A percentile compares a stretch with the other conserved stretches of the same genome.
These are phyloP conservation scores for Daedaleopsis nitida DNA, from an alignment of 768 basidiomycete species.

Conservation along the genomic window DNA sequence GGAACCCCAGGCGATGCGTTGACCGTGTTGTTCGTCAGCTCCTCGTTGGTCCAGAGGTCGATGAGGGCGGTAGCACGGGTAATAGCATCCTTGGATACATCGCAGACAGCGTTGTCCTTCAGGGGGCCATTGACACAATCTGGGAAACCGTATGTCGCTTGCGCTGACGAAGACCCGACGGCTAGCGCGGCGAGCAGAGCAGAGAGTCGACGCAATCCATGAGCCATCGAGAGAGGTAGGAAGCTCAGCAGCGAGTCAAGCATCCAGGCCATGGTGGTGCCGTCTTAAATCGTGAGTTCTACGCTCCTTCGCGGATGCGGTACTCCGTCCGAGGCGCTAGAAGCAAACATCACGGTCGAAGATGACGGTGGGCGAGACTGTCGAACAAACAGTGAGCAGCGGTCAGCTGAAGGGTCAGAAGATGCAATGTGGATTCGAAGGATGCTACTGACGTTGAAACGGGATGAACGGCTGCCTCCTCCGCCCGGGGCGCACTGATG, in stretches of 20 bases:
- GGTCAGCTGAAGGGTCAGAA: conserved; percentile 19
- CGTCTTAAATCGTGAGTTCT: background rate
- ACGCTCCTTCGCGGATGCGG: background rate
- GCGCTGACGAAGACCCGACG: background rate
- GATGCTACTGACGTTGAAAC: background rate
- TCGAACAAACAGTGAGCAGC: background rate
- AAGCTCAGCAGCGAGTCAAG: background rate
- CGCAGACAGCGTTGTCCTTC: conserved; percentile 48
- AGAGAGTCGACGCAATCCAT: conserved; percentile 14
- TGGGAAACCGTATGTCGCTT: conserved; percentile 37
- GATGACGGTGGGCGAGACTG: background rate
- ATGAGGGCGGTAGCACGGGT: conserved; percentile 54
- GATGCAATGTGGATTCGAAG: background rate
- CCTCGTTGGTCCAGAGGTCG: conserved; percentile 49
- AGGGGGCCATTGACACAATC: conserved; percentile 51
- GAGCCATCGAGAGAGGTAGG: conserved; percentile 11
- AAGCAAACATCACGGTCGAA: background rate
- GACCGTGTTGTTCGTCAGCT: conserved; percentile 53
- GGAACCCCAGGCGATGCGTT: conserved; percentile 53
- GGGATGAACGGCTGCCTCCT: conserved; percentile 3
- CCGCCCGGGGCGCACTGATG: background rate
- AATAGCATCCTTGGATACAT: conserved; percentile 43
- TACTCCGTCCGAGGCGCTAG: background rate
- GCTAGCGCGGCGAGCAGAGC: conserved; percentile 6
- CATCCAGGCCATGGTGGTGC: background rate